Evolutionary conservation across 179 eudicot species (phyloP).

Genomic region (Beta corolliflora): DNA sequence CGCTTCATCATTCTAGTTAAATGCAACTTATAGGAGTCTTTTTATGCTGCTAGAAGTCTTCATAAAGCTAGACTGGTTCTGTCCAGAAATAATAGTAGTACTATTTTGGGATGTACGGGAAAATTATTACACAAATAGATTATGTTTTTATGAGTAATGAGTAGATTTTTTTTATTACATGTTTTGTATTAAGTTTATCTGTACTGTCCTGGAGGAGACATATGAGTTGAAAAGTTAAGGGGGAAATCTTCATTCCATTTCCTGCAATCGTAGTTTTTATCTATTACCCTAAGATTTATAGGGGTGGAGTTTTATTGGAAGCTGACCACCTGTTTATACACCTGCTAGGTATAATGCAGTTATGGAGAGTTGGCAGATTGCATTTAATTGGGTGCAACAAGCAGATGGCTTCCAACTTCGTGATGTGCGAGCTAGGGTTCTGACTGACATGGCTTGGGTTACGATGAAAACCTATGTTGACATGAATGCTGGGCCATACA

Average conservation of each 20-base stretch:
- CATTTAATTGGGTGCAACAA: constrained; percentile 71
- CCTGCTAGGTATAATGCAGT: constrained; percentile 66
- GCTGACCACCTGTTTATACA: constrained; percentile 2
- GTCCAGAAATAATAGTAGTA: too few species aligned
- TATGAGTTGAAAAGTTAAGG: neutral
- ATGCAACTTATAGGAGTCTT: too few species aligned
- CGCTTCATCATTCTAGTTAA: too few species aligned
- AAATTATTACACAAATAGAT: too few species aligned
- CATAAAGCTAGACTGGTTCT: neutral
- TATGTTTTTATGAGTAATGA: neutral
- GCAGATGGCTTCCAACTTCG: constrained; percentile 64
- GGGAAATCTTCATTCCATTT: too few species aligned
- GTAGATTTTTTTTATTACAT: neutral
- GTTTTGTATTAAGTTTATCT: neutral
- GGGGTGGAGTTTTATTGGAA: neutral
- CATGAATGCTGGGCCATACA: constrained; percentile 51
- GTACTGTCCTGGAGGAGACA: neutral
- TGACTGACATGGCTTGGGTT: constrained; percentile 81
- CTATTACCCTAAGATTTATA: neutral
- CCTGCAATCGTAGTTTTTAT: neutral
- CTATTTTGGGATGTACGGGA: too few species aligned
- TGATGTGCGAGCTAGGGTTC: constrained; percentile 76
- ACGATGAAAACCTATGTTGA: constrained; percentile 75
- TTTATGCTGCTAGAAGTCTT: neutral
- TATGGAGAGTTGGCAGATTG: constrained; percentile 85